Evolutionary conservation across 2,329 filamentous ascomycete genomes (phyloP), one percentile per base, ranked within the genome.

Genomic region (Sporothrix globosa): DNA sequence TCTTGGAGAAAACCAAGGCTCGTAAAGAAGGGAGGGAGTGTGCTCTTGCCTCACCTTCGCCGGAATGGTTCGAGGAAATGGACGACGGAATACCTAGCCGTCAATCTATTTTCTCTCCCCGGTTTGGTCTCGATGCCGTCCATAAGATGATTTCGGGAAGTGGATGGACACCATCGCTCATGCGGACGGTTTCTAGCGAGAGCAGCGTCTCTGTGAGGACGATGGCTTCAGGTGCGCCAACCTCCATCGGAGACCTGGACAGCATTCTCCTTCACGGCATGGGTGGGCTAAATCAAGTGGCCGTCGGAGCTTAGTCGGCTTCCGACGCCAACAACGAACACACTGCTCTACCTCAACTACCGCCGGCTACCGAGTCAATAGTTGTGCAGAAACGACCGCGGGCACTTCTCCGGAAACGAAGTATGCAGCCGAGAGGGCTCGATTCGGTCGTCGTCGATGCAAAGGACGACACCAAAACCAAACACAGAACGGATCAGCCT

Each of bases 1-100:
- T 73, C 11, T 30, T 74, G 2, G 73, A 73, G 21, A 74, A 74
- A 48, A 63, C 68, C 19, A 67, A 52, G 13, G 70, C 73, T 3
- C 68, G 70, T 2, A 54, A 69, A 6, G 70, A 73, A 19, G 73
- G 73, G 0, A 69, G 71, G 6, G 50, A 67, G 21, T 74, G 71
- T 27, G 21, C 54, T 7, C 54, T 73, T 5, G 19, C 63, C 1
- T 68, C 71, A 9, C 73, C 73, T 1, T 44, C 52, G 2, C 69
- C 70, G 0, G 68, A 68, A 11, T 73, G 71, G 72, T 56, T 72
- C 44, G 9, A 11, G 13, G 48, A 70, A 9, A 21, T 48, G 7
- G 68, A 46, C 1, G 19, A 17, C 0, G 19, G 21, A 17, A 3
- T 14, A 11, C 63, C 56, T 24, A 65, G 60, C 44, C 54, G 65